Base-by-base conservation (phyloP, 1,284 basidiomycete species). In the Neotropicomus parvogracilis region DNA sequence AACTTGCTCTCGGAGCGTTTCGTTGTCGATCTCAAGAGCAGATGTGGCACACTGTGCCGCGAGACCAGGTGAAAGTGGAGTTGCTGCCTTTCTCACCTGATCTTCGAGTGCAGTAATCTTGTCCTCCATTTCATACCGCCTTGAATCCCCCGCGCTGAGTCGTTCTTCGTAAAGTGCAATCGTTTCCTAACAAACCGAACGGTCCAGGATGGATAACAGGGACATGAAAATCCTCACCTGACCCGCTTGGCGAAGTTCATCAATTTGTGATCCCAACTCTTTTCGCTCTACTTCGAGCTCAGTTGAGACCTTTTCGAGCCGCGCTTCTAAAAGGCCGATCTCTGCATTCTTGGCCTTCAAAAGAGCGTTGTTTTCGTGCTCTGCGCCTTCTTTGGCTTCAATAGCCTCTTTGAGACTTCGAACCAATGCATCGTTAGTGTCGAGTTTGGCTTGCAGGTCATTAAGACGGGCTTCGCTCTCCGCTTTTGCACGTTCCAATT, bases 91-190 rank as follows among this genome's bases (percentile, higher is more conserved):
- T 64, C 53, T 65, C 50, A 54, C 65, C 47, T 80, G 75, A 27
- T 80, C 77, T 63, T 93, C 85, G 10, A 91, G 73, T 4, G 74
- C 68, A 11, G 79, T 72, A 41, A 91, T 70, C 28, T 76, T 74
- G 46, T 84, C 80, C 62, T 94, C 88, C 51, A 89, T 74, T 55
- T 92, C 89, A 60, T 91, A 91, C 42, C 86, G 80, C 55, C 80
- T 78, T 19, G 74, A 72, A 58, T 93, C 88, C 13, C 82, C 78
- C 3, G 74, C 75, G 49, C 79, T 85, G 19, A 95, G 73, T 29
- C 86, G 82, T 59, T 93, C 91, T 70, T 98, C 94, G 62, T 97
- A 97, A 29, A 95, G 73, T 29, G 88, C 89, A 55, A 94, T 93
- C 1, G 90, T 93, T 79, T 93, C 89, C 88, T 92, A 58, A 48